Evolutionary conservation across 345 rosid genomes (phyloP).

Genomic region (Lenwebbia sp.): DNA sequence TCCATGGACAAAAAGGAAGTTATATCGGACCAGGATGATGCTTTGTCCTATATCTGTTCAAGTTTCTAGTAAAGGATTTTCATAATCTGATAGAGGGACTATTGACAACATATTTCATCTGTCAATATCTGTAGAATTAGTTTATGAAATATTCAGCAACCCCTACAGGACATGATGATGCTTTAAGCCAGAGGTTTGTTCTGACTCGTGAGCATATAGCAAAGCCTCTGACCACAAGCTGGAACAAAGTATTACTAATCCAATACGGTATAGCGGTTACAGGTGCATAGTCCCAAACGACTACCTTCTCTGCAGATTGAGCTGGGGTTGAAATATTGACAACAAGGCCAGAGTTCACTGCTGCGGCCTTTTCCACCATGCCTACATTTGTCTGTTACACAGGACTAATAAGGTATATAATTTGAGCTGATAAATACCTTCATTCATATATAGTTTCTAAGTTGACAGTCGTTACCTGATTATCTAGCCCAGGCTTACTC

Average conservation of each 20-base stretch:
- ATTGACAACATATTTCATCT: neutral
- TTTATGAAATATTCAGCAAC: neutral
- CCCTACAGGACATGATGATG: neutral
- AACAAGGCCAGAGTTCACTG: slow-evolving; percentile 12
- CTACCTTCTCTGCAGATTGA: slow-evolving; percentile 27
- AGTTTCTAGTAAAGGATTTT: neutral
- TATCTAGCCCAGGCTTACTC: neutral
- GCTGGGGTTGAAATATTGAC: slow-evolving; percentile 10
- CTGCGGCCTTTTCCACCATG: neutral
- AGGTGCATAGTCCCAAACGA: neutral
- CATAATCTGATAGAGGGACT: neutral
- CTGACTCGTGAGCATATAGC: neutral
- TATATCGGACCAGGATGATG: neutral
- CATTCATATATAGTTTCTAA: neutral
- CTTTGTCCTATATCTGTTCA: neutral
- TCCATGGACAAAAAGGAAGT: neutral
- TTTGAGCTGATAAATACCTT: neutral
- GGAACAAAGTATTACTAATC: neutral
- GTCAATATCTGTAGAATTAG: neutral
- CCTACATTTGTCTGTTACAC: neutral
- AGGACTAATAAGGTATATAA: neutral
- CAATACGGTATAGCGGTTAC: neutral
- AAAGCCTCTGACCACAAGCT: neutral
- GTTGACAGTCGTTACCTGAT: neutral
- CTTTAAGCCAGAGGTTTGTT: neutral